Base-by-base conservation (phyloP, 108 stramenopile genomes). In the Nitzschia sp. region DNA sequence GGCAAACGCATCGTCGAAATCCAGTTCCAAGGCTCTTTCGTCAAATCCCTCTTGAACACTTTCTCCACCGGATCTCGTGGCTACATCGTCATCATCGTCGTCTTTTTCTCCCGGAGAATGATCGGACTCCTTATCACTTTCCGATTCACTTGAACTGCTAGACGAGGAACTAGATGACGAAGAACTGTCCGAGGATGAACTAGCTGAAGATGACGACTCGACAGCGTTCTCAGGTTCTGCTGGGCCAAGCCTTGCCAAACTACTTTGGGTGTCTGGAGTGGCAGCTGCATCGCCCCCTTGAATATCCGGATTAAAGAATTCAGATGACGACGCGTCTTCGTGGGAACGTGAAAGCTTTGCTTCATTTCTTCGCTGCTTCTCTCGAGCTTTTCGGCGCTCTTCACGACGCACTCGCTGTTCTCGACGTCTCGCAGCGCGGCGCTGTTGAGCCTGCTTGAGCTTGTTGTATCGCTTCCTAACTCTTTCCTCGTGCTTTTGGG, bases 81-180 rank as follows among this genome's bases (percentile, higher is more conserved):
- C 37, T n/a, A 25, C 52, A 8, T 10, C 62, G 1, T 10, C 62
- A 5, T 12, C 54, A 6, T 22, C 46, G 17, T 29, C 52, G 8
- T 46, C n/a, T 34, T 71, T 71, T 5, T 53, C 60, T 3, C 12
- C 14, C n/a, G 14, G 42, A 8, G 61, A 62, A 62, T 43, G 15
- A 7, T 53, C 51, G 37, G 61, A 63, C 19, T 88, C 85, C 52
- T 87, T 87, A 24, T 88, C 86, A 41, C 74, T 86, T 26, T 83
- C 83, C 65, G 80, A 78, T 20, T 75, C 80, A 46, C 73, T 77
- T 39, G 84, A 86, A 50, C 80, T 87, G 72, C 87, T 89, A 24
- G 86, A 89, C 24, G 87, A 86, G 10, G 93, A 89, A 65, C 89
- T 88, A 21, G 82, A 84, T 10, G 90, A 91, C 8, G 88, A 90